Percentiles rank a stretch among this genome's conserved stretches.
Conservation (phyloP, 768 basidiomycete species). For the Pleurotus giganteus region DNA sequence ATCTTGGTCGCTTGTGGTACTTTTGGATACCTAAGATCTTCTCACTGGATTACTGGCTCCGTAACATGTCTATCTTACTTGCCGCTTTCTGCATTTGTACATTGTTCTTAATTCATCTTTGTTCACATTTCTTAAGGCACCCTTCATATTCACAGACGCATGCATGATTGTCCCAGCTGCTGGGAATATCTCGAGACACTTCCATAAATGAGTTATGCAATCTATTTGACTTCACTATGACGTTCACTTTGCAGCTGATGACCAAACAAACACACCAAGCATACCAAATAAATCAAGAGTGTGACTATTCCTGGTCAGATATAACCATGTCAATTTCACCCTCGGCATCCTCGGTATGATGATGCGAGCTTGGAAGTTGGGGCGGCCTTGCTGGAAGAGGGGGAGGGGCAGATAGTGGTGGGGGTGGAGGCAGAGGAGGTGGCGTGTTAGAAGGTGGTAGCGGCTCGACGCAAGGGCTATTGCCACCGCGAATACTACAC, state of each 20-base stretch:
- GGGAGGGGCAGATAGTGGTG: slow-evolving; percentile 11
- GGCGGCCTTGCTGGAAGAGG: background rate
- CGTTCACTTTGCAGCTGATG: too few relatives aligned
- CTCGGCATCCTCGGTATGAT: slow-evolving; percentile 10
- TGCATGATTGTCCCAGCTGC: too few relatives aligned
- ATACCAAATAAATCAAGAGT: too few relatives aligned
- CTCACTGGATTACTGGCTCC: slow-evolving; percentile 2
- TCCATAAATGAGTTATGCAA: too few relatives aligned
- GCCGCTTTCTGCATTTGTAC: background rate
- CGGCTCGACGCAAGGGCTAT: slow-evolving; percentile 23
- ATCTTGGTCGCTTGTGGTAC: background rate
- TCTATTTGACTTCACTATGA: too few relatives aligned
- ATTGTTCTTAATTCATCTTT: background rate
- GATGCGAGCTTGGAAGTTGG: too few relatives aligned
- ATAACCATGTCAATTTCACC: slow-evolving; percentile 34
- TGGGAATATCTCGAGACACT: too few relatives aligned
- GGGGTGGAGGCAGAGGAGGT: slow-evolving; percentile 16
- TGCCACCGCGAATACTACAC: slow-evolving; percentile 42
- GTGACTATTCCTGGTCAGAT: slow-evolving; percentile 27
- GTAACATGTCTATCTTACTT: background rate
- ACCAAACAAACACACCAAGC: background rate
- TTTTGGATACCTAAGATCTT: background rate
- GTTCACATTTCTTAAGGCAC: background rate
- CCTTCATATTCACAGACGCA: too few relatives aligned
- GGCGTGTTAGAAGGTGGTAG: slow-evolving; percentile 12